A percentile compares a stretch with the other conserved stretches of the same genome.
These are phyloP conservation scores for Scopulariopsis brevicaulis DNA, from an alignment of 2,329 filamentous ascomycete species.

Conservation along the genomic window DNA sequence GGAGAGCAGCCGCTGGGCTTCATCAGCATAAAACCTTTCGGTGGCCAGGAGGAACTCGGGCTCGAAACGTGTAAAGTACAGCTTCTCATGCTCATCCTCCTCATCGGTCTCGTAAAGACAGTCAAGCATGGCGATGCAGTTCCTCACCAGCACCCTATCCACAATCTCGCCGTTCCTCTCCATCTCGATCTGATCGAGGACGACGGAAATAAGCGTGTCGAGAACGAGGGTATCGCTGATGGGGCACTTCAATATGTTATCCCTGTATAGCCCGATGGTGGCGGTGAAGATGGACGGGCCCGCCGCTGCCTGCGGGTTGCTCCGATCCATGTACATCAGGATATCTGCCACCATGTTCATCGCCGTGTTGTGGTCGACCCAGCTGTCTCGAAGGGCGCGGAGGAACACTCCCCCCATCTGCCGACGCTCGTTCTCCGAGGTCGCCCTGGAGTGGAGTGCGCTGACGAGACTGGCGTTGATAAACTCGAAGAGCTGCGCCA, in stretches of 20 bases:
- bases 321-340: slow-evolving; percentile 93
- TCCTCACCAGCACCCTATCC: slow-evolving; percentile 69
- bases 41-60: slow-evolving; percentile 63
- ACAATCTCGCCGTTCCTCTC: slow-evolving; percentile 85
- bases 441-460: slow-evolving; percentile 45
- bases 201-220: slow-evolving; percentile 65
- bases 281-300: slow-evolving; percentile 72
- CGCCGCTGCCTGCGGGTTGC: slow-evolving; percentile 60
- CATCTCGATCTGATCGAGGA: slow-evolving; percentile 86
- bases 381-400: slow-evolving; percentile 61
- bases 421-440: slow-evolving; percentile 67
- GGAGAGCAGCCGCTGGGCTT: slow-evolving; percentile 63
- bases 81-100: slow-evolving; percentile 65
- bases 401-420: slow-evolving; percentile 77
- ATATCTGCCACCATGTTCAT: slow-evolving; percentile 98
- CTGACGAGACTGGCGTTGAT: slow-evolving; percentile 57
- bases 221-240: slow-evolving; percentile 46
- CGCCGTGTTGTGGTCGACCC: slow-evolving; percentile 81
- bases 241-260: slow-evolving; percentile 63
- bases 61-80: slow-evolving; percentile 81
- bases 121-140: slow-evolving; percentile 83
- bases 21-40: slow-evolving; percentile 59
- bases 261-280: slow-evolving; percentile 79
- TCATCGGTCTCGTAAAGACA: slow-evolving; percentile 71
- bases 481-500: slow-evolving; percentile 56